Conservation (phyloP, 169 alveolate genomes). For the Blepharisma undulans region DNA sequence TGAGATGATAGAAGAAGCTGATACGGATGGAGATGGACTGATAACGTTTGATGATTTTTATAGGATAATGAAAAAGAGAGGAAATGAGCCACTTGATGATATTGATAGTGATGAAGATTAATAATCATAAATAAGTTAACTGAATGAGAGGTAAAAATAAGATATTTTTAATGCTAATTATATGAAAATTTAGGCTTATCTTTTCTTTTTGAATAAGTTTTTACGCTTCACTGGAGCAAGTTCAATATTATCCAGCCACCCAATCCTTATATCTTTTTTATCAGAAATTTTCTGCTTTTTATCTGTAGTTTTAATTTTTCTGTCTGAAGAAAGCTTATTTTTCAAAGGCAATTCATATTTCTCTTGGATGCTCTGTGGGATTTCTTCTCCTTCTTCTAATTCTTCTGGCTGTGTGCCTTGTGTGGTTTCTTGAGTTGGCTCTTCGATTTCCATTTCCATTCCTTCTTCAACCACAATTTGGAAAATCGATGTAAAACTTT, state of each 20-base stretch:
- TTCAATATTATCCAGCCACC: constrained; percentile 34
- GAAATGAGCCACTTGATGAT: constrained; percentile 16
- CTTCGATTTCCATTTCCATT: not conserved
- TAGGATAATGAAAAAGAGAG: constrained; percentile 74
- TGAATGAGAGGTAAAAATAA: not conserved
- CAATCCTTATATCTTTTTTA: constrained; percentile 27
- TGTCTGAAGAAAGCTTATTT: not conserved
- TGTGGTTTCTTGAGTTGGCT: not conserved
- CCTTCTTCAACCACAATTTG: not conserved
- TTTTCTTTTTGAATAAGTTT: constrained; percentile 27
- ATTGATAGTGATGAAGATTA: constrained; percentile 12
- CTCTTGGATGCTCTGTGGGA: constrained; percentile 24
- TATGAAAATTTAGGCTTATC: not conserved
- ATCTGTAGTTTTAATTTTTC: not conserved
- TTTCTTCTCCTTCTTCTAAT: not conserved
- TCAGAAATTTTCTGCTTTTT: constrained; percentile 30
- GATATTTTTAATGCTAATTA: too few species aligned
- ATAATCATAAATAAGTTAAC: not conserved
- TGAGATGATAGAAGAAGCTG: constrained; percentile 98
- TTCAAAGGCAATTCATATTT: not conserved
- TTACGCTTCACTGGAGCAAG: constrained; percentile 30
- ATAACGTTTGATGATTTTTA: constrained; percentile 73
- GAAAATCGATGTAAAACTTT: not conserved
- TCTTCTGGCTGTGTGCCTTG: not conserved
- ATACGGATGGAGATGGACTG: constrained; percentile 96